Evolutionary conservation across 1,139 yeast genomes (phyloP).

Genomic region (Pichia inconspicua): DNA sequence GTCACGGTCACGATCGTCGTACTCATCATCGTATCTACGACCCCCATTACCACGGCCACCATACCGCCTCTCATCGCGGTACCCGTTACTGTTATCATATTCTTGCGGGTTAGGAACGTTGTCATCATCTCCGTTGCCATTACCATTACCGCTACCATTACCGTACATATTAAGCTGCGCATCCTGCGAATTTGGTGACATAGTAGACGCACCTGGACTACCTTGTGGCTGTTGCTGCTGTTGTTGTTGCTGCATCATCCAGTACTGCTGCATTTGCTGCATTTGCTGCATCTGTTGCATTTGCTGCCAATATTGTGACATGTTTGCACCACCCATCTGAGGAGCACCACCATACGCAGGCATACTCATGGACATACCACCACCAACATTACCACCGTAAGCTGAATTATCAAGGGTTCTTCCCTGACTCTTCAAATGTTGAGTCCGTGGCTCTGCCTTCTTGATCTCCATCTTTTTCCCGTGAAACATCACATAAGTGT

Average conservation of each 20-base stretch:
- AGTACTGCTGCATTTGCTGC: conserved; percentile 38
- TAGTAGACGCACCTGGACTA: conserved; percentile 10
- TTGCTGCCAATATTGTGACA: conserved; percentile 78
- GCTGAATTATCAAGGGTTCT: conserved; percentile 24
- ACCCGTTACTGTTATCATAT: neutral
- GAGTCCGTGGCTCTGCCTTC: conserved; percentile 93
- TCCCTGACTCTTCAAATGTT: conserved; percentile 30
- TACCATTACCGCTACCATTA: conserved; percentile 16
- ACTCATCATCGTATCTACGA: neutral
- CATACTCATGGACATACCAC: neutral
- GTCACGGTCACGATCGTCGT: conserved; percentile 1
- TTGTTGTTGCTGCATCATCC: conserved; percentile 19
- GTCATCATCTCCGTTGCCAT: conserved; percentile 23
- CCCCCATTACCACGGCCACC: neutral
- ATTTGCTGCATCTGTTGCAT: conserved; percentile 40
- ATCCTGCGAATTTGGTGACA: conserved; percentile 15
- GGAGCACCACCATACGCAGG: conserved; percentile 11
- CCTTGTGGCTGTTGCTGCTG: conserved; percentile 23
- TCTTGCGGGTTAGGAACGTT: conserved; percentile 30
- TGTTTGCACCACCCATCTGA: conserved; percentile 28
- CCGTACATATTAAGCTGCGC: conserved; percentile 15
- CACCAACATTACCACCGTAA: neutral
- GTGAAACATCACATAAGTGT: conserved; percentile 73
- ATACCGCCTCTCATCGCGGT: neutral
- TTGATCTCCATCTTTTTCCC: conserved; percentile 93